Evolutionary conservation across 176 grass and related monocot species (phyloP), one percentile per base, ranked within the genome.

Genomic region (Phragmites australis): DNA sequence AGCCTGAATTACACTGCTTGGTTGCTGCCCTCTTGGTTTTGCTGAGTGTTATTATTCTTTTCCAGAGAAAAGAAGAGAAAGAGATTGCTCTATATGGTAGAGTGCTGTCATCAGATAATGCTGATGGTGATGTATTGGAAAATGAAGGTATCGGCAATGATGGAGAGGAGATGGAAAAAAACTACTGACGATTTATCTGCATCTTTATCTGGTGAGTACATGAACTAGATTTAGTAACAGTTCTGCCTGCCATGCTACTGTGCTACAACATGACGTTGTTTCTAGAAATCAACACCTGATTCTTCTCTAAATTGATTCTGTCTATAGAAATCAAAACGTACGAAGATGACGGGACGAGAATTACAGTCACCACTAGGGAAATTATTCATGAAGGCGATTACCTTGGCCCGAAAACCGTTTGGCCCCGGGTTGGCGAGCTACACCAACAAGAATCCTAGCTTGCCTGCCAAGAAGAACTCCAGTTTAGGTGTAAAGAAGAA

Each of bases 51-150:
- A 9, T 71, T 29, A 70, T 89, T 87, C 82, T 83, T 49, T 42
- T 91, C 17, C 86, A 99, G 96, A 93, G 96, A 58, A 99, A 99
- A 87, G 45, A 86, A 99, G 92, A 95, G 73, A 97, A 65, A 79
- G 90, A 99, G 78, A 82, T 95, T 61, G 88, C 86, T 78, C 16
- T 99, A 15, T 93, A 95, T 45, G 92, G 96, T 31, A 86, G 85
- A 91, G 75, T 99, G 17, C 39, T 79, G 31, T 91, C 92, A 57
- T 84, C 81, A 6, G 92, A 88, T 27, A 56, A 84, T 58, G 67
- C 32, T 64, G 72, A 65, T 63, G 65, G 26, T 50, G 45, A 55
- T 61, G 83, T 39, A 19, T 58, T 45, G 78, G 48, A 73, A 81
- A 45, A 85, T 59, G 73, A 47, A 69, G 72, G 83, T 45, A 56